A percentile compares a stretch with the other conserved stretches of the same genome.
These are phyloP conservation scores for Terana coerulea DNA, from an alignment of 768 basidiomycete species.

Conservation along the genomic window DNA sequence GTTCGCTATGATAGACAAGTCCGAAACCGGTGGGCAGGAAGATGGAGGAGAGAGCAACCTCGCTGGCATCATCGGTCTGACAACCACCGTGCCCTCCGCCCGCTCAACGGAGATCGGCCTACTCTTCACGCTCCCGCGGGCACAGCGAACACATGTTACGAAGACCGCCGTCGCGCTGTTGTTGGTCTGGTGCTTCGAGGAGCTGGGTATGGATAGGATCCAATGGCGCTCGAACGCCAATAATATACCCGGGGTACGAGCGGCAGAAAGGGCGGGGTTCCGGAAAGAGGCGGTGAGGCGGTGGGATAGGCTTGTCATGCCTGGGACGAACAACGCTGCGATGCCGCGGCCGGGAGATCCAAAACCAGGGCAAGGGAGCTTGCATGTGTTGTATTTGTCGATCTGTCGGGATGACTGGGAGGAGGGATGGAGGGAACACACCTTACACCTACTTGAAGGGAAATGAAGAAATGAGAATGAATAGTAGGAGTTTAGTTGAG, in stretches of 20 bases:
- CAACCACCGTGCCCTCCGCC: conserved; percentile 25
- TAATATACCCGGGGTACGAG: conserved; percentile 45
- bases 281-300: conserved; percentile 45
- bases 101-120: conserved; percentile 34
- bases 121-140: conserved; percentile 31
- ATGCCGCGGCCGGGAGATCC: conserved; percentile 21
- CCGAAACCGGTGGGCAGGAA: conserved; percentile 16
- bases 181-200: conserved; percentile 39
- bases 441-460: too few relatives aligned
- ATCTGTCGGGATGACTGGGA: conserved; percentile 61
- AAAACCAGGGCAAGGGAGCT: conserved; percentile 26
- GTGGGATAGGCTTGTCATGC: conserved; percentile 51
- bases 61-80: conserved; percentile 37
- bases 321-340: conserved; percentile 30
- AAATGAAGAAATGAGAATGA: too few relatives aligned
- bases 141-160: conserved; percentile 37
- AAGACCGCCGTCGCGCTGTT: conserved; percentile 35
- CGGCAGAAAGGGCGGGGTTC: conserved; percentile 62
- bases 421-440: background rate
- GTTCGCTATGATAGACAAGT: conserved; percentile 38
- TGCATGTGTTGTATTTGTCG: conserved; percentile 44
- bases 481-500: too few relatives aligned
- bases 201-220: conserved; percentile 56
- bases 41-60: background rate
- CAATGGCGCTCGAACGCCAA: conserved; percentile 53